These are phyloP conservation scores for Mycena albidolilacea DNA, from an alignment of 768 basidiomycete species.

Conservation along the genomic window DNA sequence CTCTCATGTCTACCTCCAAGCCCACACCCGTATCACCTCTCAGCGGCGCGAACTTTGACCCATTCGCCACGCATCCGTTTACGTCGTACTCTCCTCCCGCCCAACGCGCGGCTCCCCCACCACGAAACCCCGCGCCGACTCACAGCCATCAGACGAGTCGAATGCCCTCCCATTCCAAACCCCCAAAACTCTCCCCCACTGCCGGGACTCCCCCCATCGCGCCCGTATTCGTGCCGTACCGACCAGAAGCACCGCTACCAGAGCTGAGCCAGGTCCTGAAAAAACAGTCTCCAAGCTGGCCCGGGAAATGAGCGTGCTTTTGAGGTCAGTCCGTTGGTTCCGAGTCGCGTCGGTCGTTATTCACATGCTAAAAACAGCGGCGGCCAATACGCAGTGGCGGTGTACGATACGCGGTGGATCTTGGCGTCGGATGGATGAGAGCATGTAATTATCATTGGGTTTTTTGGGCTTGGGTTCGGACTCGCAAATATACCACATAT, in stretches of 20 bases:
- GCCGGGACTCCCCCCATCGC: constrained; percentile 17
- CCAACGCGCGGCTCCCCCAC: constrained; percentile 19
- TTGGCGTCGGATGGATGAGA: background rate
- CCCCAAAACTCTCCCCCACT: constrained; percentile 29
- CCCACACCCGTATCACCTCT: constrained; percentile 30
- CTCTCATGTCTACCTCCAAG: constrained; percentile 19
- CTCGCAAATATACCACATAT: constrained; percentile 4
- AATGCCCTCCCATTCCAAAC: constrained; percentile 1
- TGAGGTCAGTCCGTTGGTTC: constrained; percentile 14
- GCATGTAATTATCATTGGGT: background rate
- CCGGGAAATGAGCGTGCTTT: constrained; percentile 6
- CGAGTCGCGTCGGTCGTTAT: background rate
- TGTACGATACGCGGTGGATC: background rate
- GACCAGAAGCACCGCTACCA: constrained; percentile 30
- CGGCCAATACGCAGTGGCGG: background rate
- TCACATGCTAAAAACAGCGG: constrained; percentile 30
- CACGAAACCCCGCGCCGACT: constrained; percentile 30
- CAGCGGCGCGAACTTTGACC: constrained; percentile 38
- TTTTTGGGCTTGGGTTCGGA: background rate
- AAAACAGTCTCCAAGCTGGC: constrained; percentile 32
- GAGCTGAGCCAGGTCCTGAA: constrained; percentile 37
- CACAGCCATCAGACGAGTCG: constrained; percentile 24
- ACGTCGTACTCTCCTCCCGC: constrained; percentile 37
- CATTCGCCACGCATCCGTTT: constrained; percentile 39
- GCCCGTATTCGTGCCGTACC: constrained; percentile 37